Conservation (phyloP, 129 eudicot genomes). For the Flaveria linearis region DNA sequence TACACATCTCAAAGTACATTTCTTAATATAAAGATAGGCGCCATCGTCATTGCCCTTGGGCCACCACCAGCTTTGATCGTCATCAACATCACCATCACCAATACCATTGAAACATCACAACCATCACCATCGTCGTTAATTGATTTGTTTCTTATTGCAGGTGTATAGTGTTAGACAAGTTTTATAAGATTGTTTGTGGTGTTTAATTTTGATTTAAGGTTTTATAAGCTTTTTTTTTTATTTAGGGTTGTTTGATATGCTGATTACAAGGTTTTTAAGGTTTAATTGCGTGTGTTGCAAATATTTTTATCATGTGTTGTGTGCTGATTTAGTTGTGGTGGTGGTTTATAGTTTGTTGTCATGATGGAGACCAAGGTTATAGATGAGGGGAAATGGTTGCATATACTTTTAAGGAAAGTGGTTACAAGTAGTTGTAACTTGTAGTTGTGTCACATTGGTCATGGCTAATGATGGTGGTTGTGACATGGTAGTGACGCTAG, state of each 20-base stretch:
- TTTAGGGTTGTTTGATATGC: background rate
- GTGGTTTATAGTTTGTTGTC: background rate
- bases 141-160: background rate
- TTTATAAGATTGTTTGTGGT: background rate
- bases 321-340: background rate
- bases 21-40: background rate
- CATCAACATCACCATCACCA: background rate
- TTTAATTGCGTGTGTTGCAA: background rate
- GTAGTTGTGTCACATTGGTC: too few relatives aligned
- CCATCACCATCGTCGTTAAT: background rate
- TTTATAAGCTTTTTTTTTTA: background rate
- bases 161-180: background rate
- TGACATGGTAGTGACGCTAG: too few relatives aligned
- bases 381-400: background rate
- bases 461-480: too few relatives aligned
- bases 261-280: background rate
- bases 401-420: background rate
- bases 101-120: background rate
- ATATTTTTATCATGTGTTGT: background rate
- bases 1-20: too few relatives aligned
- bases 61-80: background rate
- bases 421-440: too few relatives aligned
- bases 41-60: background rate
- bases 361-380: background rate
- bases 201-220: background rate